Base-by-base conservation (phyloP, 352 stramenopile genomes). In the Globisporangium perplexum region DNA sequence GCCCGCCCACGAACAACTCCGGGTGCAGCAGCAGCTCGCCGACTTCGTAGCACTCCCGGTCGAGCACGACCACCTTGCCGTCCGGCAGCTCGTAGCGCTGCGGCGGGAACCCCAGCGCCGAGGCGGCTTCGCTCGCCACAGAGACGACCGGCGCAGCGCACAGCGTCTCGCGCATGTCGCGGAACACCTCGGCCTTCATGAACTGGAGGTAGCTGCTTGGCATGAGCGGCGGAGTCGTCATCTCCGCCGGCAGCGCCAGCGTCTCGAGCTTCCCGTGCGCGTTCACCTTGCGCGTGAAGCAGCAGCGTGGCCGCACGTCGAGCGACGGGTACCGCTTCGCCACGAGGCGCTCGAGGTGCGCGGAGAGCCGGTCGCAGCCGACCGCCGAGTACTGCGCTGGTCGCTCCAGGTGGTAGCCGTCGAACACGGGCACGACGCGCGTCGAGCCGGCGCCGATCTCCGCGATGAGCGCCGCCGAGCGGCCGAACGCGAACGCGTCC, bases 401-500 rank as follows among this genome's bases (percentile, higher is more conserved):
- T 6, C 69, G 78, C 58, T 93, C 72, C 22, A 98, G 56, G 1
- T 89, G 74, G 61, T 92, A 96, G 36, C 92, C 92, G 54, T 98
- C 90, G 38, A 95, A 89, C 31, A 98, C 86, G 3, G 92, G 88
- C 33, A 94, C 86, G 22, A 95, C 88, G 23, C 84, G 86, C 44
- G 86, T 90, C 22, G 79, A 71, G 10, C 88, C 86, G 11, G 87
- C 84, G 15, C 91, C 90, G 57, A 96, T 82, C 59, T 98, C 91
- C 8, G 78, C 84, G 43, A 98, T 83, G 35, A 98, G 57, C 17
- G 91, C 89, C 20, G 86, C 71, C 18, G 87, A 90, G 3, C 90
- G 71, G 2, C 92, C 92, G 33, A 96, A 92, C 2, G 90, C 85
- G 55, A 98, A 98, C 0, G 92, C 86, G 48, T 94, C 86, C 22